A percentile compares a stretch with the other conserved stretches of the same genome.
Conservation (phyloP, 495 filamentous ascomycete species). For the Oidiodendron maius region DNA sequence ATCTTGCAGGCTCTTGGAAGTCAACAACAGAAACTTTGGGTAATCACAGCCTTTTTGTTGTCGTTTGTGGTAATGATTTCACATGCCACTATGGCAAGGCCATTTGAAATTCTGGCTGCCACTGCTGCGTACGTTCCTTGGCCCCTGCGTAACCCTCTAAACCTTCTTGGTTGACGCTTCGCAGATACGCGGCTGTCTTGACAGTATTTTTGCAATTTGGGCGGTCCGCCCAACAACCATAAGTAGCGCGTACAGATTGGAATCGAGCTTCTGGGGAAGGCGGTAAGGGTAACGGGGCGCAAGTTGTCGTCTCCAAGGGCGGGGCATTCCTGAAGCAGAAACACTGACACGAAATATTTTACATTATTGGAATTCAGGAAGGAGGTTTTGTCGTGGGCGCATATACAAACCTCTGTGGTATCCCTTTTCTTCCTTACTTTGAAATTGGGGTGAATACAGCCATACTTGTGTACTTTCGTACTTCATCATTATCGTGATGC, state of each 20-base stretch:
- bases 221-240: not conserved
- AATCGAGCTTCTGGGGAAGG: no score
- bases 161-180: not conserved
- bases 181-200: constrained; percentile 27
- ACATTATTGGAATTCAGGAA: no score
- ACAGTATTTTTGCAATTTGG: constrained; percentile 32
- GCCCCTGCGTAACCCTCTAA: not conserved
- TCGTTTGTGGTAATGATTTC: constrained; percentile 21
- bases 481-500: no score
- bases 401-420: no score
- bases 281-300: no score
- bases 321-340: no score
- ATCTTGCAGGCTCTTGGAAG: constrained; percentile 13
- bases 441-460: no score
- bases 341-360: no score
- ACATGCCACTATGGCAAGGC: constrained; percentile 21
- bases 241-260: not conserved
- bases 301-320: no score
- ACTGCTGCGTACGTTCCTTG: constrained; percentile 26
- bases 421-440: no score
- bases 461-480: no score
- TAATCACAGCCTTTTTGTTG: constrained; percentile 27
- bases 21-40: constrained; percentile 13
- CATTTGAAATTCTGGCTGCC: constrained; percentile 28
- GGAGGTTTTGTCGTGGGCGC: no score